Evolutionary conservation across 2,329 filamentous ascomycete species (phyloP).

Genomic region (Paraconiothyrium sp.): DNA sequence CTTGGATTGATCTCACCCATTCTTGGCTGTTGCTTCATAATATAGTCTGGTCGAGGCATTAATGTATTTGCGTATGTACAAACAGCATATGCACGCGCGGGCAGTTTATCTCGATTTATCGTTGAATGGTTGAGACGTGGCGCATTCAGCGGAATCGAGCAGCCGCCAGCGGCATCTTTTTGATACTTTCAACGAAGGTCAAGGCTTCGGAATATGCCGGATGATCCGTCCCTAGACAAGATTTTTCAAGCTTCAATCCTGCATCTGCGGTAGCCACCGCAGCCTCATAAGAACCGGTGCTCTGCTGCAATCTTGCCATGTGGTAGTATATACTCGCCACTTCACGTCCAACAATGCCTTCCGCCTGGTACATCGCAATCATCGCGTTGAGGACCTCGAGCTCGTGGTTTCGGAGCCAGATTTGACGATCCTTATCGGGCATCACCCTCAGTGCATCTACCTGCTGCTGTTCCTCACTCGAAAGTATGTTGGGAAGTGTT

Average conservation of each 20-base stretch:
- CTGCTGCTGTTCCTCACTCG: neutral
- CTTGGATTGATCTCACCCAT: too few relatives aligned
- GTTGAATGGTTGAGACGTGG: neutral
- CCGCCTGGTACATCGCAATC: conserved; percentile 3
- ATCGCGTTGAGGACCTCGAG: neutral
- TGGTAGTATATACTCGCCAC: conserved; percentile 9
- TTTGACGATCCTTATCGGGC: neutral
- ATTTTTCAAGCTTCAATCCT: conserved; percentile 2
- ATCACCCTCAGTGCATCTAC: neutral
- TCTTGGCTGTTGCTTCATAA: too few relatives aligned
- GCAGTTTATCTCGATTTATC: too few relatives aligned
- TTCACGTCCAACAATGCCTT: conserved; percentile 12
- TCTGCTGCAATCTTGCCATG: neutral
- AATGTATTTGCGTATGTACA: too few relatives aligned
- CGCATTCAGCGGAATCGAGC: neutral
- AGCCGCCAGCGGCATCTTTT: neutral
- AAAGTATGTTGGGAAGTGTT: neutral
- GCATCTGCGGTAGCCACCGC: neutral
- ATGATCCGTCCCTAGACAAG: conserved; percentile 10
- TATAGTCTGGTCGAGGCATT: too few relatives aligned
- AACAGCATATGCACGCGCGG: too few relatives aligned
- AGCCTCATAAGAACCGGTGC: neutral
- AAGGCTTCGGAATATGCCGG: conserved; percentile 2
- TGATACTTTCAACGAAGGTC: neutral
- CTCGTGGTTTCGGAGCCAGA: neutral